Evolutionary conservation across 352 stramenopile species (phyloP), one percentile per base, ranked within the genome.

Genomic region (Globisporangium abappressorium): DNA sequence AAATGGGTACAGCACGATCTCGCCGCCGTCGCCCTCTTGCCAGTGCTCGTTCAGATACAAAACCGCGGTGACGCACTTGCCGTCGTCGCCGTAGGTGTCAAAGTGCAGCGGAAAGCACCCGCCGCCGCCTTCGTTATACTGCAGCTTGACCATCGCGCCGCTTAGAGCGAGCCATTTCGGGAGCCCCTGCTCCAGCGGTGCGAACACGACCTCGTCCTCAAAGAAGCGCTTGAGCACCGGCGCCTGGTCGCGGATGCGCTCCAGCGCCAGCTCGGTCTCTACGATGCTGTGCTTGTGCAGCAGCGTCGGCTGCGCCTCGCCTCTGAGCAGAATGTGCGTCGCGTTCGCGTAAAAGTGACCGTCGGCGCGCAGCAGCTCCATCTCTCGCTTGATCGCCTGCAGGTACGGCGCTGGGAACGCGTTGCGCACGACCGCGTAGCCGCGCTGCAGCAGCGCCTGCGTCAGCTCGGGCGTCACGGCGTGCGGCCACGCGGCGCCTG

Each of bases 61-160:
- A 57, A 97, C 82, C 4, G 82, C 86, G 1, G 87, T 96, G 62
- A 97, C 66, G 60, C 83, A 90, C 73, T 94, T 95, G 72, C 84
- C 84, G 54, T 93, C 84, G 70, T 90, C 81, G 1, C 87, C 88
- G 61, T 92, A 93, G 41, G 87, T 86, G 70, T 97, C 89, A 53
- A 92, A 95, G 62, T 97, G 89, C 74, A 91, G 78, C 0, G 89
- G 89, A 63, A 97, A 97, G 69, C 87, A 95, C 2, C 86, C 89
- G 18, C 87, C 86, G 59, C 68, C 59, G 57, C 89, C 89, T 58
- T 86, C 74, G 60, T 92, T 97, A 61, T 85, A 80, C 70, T 97
- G 89, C 12, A 95, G 68, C 70, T 97, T 95, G 62, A 93, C 60
- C 81, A 92, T 90, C 58, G 85, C 76, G 12, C 70, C 76, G 15